phyloP scores from a whole-genome alignment of 345 rosid genomes.

The Atalantia buxifolia region DNA sequence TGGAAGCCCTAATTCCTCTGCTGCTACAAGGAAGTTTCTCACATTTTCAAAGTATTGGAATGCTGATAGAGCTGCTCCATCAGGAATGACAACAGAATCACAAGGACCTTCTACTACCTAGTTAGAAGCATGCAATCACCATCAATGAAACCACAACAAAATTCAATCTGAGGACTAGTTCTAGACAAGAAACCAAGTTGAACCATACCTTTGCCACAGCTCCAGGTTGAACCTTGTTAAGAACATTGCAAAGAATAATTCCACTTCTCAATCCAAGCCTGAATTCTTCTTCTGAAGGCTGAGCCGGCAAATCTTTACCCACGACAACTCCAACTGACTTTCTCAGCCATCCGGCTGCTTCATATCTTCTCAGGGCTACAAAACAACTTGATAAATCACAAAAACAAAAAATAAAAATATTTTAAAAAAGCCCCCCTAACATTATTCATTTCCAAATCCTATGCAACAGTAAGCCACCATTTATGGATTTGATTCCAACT shows the following conservation, averaged over 20 bases:
- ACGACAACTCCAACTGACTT: constrained; percentile 73
- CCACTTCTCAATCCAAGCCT: constrained; percentile 88
- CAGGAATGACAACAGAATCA: constrained; percentile 65
- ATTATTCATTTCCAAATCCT: neutral
- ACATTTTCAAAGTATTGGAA: constrained; percentile 90
- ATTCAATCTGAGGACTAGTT: neutral
- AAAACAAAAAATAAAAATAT: neutral
- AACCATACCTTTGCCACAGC: constrained; percentile 65
- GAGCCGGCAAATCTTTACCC: constrained; percentile 80
- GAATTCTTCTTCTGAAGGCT: constrained; percentile 81
- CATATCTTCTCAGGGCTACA: constrained; percentile 63
- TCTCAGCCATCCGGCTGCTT: constrained; percentile 83
- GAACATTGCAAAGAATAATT: constrained; percentile 75
- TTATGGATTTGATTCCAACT: neutral
- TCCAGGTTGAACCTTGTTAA: constrained; percentile 79
- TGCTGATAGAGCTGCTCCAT: constrained; percentile 87
- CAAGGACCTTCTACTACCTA: constrained; percentile 75
- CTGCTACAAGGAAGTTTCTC: constrained; percentile 80
- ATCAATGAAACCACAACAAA: neutral
- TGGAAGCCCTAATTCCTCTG: constrained; percentile 65
- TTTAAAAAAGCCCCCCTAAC: neutral
- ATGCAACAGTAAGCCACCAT: neutral
- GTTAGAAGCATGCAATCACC: constrained; percentile 12
- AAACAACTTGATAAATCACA: constrained; percentile 2
- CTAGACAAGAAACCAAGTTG: neutral